Percentiles rank a stretch among this genome's conserved stretches.
These are phyloP conservation scores for Trypanosoma rangeli DNA, from an alignment of 208 protist genomes.

Conservation along the genomic window DNA sequence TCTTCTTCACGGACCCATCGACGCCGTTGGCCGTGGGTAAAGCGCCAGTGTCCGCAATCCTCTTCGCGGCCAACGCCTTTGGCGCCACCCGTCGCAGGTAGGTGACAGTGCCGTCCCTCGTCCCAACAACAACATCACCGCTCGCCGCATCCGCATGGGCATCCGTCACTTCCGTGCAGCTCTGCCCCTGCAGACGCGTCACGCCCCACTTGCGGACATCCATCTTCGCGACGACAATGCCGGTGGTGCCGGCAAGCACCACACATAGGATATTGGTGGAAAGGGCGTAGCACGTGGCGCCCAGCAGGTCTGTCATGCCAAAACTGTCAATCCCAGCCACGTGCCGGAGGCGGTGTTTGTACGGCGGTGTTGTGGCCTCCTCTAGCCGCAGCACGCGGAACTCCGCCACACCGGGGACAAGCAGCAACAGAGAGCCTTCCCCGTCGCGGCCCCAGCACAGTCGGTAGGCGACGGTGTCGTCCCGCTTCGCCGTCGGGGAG, in stretches of 20 bases:
- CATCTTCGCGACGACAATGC: conserved; percentile 54
- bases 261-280: conserved; percentile 35
- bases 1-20: background rate
- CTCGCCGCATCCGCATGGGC: conserved; percentile 39
- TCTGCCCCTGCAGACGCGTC: conserved; percentile 46
- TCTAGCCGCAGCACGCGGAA: conserved; percentile 43
- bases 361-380: conserved; percentile 2
- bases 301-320: conserved; percentile 41
- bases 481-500: conserved; percentile 37
- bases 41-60: background rate
- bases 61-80: conserved; percentile 11
- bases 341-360: conserved; percentile 28
- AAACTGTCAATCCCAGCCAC: conserved; percentile 37
- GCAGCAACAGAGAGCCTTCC: conserved; percentile 34
- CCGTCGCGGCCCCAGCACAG: conserved; percentile 55
- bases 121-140: conserved; percentile 68
- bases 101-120: conserved; percentile 52
- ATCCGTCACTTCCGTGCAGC: conserved; percentile 46
- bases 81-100: conserved; percentile 34
- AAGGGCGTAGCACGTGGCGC: conserved; percentile 39
- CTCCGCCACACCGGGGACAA: conserved; percentile 52
- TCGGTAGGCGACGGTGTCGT: conserved; percentile 50
- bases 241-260: conserved; percentile 34
- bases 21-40: background rate
- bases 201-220: conserved; percentile 45